Evolutionary conservation across 352 stramenopile genomes (phyloP).

Genomic region (Phytophthora idaei): DNA sequence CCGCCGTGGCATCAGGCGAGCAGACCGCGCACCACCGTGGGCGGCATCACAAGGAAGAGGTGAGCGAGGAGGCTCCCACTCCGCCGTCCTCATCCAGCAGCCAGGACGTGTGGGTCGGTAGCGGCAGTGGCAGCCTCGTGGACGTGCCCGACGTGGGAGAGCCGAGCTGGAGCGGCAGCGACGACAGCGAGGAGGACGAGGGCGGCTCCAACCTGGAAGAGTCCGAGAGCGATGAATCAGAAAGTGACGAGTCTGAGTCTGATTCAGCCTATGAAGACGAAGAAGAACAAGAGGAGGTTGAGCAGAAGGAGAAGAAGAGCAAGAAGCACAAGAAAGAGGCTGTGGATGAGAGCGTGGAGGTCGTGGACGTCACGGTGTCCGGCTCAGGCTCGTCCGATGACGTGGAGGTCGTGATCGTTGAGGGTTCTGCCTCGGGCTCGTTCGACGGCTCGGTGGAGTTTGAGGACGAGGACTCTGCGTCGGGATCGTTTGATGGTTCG

Average conservation of each 20-base stretch:
- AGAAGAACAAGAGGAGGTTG: slow-evolving; percentile 18
- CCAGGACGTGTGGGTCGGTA: slow-evolving; percentile 14
- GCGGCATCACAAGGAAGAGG: slow-evolving; percentile 23
- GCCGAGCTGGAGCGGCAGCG: slow-evolving; percentile 32
- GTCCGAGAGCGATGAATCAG: slow-evolving; percentile 21
- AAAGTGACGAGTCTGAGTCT: slow-evolving; percentile 22
- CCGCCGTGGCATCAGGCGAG: slow-evolving; percentile 25
- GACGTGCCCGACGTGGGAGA: slow-evolving; percentile 19
- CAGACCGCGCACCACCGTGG: slow-evolving; percentile 26
- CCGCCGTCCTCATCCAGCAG: slow-evolving; percentile 4
- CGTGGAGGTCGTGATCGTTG: slow-evolving; percentile 27
- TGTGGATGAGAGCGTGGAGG: slow-evolving; percentile 3
- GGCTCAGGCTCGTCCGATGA: slow-evolving; percentile 24
- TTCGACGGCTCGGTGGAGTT: slow-evolving; percentile 26
- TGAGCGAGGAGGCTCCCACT: slow-evolving; percentile 2
- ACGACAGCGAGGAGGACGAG: slow-evolving; percentile 22
- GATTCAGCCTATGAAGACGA: neutral
- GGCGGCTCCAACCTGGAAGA: slow-evolving; percentile 14
- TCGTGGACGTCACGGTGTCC: slow-evolving; percentile 1
- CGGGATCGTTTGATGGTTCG: slow-evolving; percentile 25
- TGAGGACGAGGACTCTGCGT: slow-evolving; percentile 15
- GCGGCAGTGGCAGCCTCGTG: slow-evolving; percentile 18
- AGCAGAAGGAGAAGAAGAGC: slow-evolving; percentile 21
- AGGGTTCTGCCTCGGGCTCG: slow-evolving; percentile 23
- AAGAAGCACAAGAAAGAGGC: slow-evolving; percentile 32